phyloP scores from a whole-genome alignment of 257 asterid species.

The Capsicum pubescens region DNA sequence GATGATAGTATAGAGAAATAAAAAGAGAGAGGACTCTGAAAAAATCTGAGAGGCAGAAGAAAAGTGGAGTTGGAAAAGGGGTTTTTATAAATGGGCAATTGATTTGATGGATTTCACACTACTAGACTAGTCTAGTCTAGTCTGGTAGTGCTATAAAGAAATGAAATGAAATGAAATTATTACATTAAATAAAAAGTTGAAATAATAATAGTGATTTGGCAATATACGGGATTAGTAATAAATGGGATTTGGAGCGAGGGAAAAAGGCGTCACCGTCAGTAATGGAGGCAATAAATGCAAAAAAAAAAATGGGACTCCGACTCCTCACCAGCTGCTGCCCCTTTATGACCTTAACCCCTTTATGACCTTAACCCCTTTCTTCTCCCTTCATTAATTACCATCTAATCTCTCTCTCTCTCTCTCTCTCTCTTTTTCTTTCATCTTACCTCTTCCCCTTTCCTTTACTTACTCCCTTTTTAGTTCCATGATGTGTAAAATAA shows the following conservation, averaged over 20 bases:
- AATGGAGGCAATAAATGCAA: conserved; percentile 60
- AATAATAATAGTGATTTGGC: neutral
- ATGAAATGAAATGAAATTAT: too few species aligned
- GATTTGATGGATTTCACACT: neutral
- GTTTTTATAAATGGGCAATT: conserved; percentile 1
- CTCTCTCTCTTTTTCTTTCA: neutral
- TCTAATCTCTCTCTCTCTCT: too few species aligned
- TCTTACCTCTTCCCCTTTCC: neutral
- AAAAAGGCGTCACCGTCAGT: conserved; percentile 37
- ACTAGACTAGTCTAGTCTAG: too few species aligned
- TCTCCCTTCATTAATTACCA: conserved; percentile 51
- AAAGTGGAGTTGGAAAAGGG: neutral
- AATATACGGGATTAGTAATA: conserved; percentile 3
- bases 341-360: conserved; percentile 25
- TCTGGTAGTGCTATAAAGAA: too few species aligned
- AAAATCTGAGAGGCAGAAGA: neutral
- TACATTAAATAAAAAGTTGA: too few species aligned
- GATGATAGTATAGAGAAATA: neutral
- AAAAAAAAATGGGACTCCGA: conserved; percentile 50
- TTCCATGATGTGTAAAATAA: neutral
- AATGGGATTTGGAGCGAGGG: conserved; percentile 1
- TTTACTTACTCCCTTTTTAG: neutral
- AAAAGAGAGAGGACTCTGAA: too few species aligned
- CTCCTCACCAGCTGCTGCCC: conserved; percentile 16
- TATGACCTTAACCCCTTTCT: neutral